A percentile compares a stretch with the other conserved stretches of the same genome.
phyloP scores from a whole-genome alignment of 495 filamentous ascomycete genomes.

The Trichocladium uniseriatum region DNA sequence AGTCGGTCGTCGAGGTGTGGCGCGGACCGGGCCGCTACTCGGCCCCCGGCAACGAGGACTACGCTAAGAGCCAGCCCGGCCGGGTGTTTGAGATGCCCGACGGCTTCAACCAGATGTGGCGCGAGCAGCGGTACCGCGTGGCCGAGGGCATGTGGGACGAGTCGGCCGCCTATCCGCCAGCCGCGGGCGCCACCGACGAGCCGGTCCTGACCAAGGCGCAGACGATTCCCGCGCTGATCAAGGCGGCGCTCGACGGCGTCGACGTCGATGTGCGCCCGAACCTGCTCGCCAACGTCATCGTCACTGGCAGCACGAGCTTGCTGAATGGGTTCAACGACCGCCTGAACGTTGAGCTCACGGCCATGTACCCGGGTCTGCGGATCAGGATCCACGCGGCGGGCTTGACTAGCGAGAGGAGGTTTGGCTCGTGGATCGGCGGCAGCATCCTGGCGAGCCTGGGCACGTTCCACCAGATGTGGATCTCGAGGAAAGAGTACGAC shows the following conservation, averaged over 20 bases:
- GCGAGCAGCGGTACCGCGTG: slow-evolving; percentile 71
- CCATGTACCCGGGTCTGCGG: slow-evolving; percentile 67
- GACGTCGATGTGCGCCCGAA: slow-evolving; percentile 83
- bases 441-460: slow-evolving; percentile 93
- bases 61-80: slow-evolving; percentile 52
- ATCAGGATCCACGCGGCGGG: slow-evolving; percentile 79
- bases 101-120: slow-evolving; percentile 85
- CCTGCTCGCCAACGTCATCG: slow-evolving; percentile 80
- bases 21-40: slow-evolving; percentile 63
- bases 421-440: slow-evolving; percentile 90
- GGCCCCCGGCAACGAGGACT: slow-evolving; percentile 55
- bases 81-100: slow-evolving; percentile 95
- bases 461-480: slow-evolving; percentile 99
- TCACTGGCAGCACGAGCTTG: slow-evolving; percentile 77
- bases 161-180: slow-evolving; percentile 46
- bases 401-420: slow-evolving; percentile 76
- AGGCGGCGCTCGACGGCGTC: slow-evolving; percentile 62
- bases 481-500: slow-evolving; percentile 75
- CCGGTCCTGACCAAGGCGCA: slow-evolving; percentile 50
- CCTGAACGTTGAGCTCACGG: slow-evolving; percentile 69
- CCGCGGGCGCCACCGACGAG: slow-evolving; percentile 14
- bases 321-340: slow-evolving; percentile 85
- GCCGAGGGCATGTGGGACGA: slow-evolving; percentile 85
- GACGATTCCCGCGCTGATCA: slow-evolving; percentile 71
- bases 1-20: slow-evolving; percentile 92